Evolutionary conservation across 2,329 filamentous ascomycete genomes (phyloP).

Genomic region (Fusarium metavorans): DNA sequence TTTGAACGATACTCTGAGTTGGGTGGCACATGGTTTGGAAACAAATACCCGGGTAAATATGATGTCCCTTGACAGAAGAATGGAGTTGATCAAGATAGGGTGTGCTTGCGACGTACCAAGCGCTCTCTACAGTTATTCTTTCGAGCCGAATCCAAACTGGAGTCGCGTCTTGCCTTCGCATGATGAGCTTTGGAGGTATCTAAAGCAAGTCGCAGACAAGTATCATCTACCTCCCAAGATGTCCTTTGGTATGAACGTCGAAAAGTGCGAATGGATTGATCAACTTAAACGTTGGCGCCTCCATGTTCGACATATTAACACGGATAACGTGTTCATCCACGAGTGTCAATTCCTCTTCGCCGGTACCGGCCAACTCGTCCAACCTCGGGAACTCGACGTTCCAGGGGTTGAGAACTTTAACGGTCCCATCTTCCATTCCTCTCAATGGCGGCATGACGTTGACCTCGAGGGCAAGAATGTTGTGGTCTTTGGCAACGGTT

Average conservation of each 20-base stretch:
- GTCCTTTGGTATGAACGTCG: slow-evolving; percentile 53
- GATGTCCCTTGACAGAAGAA: background rate
- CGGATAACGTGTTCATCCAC: slow-evolving; percentile 44
- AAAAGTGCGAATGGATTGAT: slow-evolving; percentile 54
- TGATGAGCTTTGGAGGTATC: slow-evolving; percentile 68
- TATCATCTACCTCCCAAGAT: slow-evolving; percentile 56
- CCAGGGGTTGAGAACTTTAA: slow-evolving; percentile 62
- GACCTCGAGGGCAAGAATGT: slow-evolving; percentile 62
- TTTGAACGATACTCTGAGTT: background rate
- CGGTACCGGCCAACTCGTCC: slow-evolving; percentile 50
- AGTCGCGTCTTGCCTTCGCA: slow-evolving; percentile 66
- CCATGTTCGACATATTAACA: slow-evolving; percentile 41
- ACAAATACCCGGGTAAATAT: background rate
- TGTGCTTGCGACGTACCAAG: slow-evolving; percentile 69
- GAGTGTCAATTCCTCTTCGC: slow-evolving; percentile 56
- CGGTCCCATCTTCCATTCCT: background rate
- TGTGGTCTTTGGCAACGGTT: slow-evolving; percentile 67
- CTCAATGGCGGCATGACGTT: slow-evolving; percentile 48
- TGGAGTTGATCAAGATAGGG: background rate
- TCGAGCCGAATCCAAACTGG: slow-evolving; percentile 72
- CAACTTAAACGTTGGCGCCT: slow-evolving; percentile 51
- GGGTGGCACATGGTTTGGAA: background rate
- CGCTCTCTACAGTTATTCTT: slow-evolving; percentile 71
- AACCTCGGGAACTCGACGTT: slow-evolving; percentile 55
- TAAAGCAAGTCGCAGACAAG: slow-evolving; percentile 62